Percentiles rank a stretch among this genome's conserved stretches.
Conservation (phyloP, 2,329 filamentous ascomycete species). For the Epichloe gansuensis region DNA sequence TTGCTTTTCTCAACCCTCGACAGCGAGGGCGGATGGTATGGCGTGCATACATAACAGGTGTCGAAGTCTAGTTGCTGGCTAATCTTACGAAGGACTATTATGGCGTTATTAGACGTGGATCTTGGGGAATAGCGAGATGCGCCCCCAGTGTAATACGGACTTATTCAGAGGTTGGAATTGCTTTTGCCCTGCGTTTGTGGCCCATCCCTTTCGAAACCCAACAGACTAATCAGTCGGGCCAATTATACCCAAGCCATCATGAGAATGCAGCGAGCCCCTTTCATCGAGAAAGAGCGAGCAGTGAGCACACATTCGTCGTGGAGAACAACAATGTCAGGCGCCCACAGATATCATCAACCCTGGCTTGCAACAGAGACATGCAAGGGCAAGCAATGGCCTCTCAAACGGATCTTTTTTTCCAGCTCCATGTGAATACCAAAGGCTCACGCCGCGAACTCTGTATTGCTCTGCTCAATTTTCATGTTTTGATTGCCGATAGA, state of each 20-base stretch:
- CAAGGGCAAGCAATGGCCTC: constrained; percentile 7
- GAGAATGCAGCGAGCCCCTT: neutral
- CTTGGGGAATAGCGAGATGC: neutral
- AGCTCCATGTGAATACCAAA: neutral
- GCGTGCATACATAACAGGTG: neutral
- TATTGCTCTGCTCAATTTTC: neutral
- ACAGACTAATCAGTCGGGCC: neutral
- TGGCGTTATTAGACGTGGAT: neutral
- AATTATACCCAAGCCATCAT: neutral
- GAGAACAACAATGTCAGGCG: neutral
- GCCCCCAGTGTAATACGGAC: neutral
- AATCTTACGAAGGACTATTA: neutral
- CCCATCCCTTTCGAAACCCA: neutral
- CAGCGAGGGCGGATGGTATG: constrained; percentile 1
- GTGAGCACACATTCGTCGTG: neutral
- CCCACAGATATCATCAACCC: neutral
- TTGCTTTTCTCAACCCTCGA: constrained; percentile 2
- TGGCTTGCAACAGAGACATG: constrained; percentile 10
- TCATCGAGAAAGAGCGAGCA: neutral
- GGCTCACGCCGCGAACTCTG: neutral
- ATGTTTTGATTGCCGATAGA: neutral
- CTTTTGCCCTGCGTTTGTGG: neutral
- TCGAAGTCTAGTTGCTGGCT: neutral
- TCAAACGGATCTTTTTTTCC: constrained; percentile 3
- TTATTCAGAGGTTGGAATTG: neutral